These are phyloP conservation scores for Grigorovia jiainica DNA, from an alignment of 805 yeast species.

Conservation along the genomic window DNA sequence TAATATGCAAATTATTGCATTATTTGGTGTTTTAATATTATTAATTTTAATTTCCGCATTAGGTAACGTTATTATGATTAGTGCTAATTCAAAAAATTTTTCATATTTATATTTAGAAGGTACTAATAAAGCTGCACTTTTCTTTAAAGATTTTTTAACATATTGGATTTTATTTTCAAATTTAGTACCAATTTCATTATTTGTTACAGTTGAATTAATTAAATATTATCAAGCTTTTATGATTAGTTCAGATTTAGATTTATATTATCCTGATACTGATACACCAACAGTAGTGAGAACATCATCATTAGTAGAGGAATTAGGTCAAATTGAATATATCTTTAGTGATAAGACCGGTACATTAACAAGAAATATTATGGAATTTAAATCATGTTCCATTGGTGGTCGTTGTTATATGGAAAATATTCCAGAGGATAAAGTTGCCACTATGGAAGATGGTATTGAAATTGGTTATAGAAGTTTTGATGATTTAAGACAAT, in stretches of 20 bases:
- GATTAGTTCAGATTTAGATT: conserved; percentile 89
- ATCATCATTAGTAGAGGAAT: conserved; percentile 89
- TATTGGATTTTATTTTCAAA: conserved; percentile 96
- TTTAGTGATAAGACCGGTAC: conserved; percentile 98
- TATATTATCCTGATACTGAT: conserved; percentile 79
- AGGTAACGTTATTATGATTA: conserved; percentile 74
- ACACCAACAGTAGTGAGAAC: conserved; percentile 95
- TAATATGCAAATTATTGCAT: conserved; percentile 80
- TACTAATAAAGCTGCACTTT: conserved; percentile 55
- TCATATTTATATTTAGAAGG: conserved; percentile 62
- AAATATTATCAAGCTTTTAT: conserved; percentile 91
- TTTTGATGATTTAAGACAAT: conserved; percentile 51
- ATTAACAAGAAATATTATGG: conserved; percentile 92
- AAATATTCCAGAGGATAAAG: conserved; percentile 84
- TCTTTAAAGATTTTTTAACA: conserved; percentile 81
- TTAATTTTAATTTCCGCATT: conserved; percentile 73
- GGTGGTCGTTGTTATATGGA: conserved; percentile 86
- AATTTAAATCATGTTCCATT: conserved; percentile 84
- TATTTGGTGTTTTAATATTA: conserved; percentile 69
- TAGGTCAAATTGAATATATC: conserved; percentile 93
- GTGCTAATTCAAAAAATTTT: conserved; percentile 38
- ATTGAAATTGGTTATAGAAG: conserved; percentile 70
- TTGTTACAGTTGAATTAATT: conserved; percentile 92
- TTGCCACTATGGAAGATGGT: conserved; percentile 65
- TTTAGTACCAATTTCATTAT: conserved; percentile 92